Percentiles rank a stretch among this genome's conserved stretches.
phyloP scores from a whole-genome alignment of 352 stramenopile genomes.

The Phytopythium vexans region DNA sequence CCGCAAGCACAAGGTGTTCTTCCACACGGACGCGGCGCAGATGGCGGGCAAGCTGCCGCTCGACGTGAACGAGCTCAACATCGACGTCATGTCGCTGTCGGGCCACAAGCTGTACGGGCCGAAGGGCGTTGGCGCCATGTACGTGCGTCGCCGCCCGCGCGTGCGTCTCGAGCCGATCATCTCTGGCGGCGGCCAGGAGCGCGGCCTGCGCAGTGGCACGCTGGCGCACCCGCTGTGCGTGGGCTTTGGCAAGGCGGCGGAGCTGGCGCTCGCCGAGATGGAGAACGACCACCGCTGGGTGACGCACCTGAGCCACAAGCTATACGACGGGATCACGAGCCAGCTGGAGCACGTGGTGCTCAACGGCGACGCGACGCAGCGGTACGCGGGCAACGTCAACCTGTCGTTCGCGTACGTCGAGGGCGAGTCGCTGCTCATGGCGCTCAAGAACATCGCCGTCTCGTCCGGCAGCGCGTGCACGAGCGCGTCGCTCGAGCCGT shows the following conservation, averaged over 20 bases:
- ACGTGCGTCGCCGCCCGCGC: constrained; percentile 94
- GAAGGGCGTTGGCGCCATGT: constrained; percentile 98
- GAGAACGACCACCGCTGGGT: constrained; percentile 95
- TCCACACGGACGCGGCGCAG: constrained; percentile 99
- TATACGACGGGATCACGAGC: constrained; percentile 86
- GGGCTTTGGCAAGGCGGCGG: constrained; percentile 90
- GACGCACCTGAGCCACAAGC: constrained; percentile 92
- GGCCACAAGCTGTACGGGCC: constrained; percentile 99
- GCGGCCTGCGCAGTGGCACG: constrained; percentile 93
- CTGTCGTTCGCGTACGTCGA: constrained; percentile 99
- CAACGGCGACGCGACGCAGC: constrained; percentile 93
- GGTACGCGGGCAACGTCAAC: constrained; percentile 98
- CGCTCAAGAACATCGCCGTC: constrained; percentile 98
- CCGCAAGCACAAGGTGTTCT: constrained; percentile 93
- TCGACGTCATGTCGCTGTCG: constrained; percentile 98
- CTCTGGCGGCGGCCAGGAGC: constrained; percentile 97
- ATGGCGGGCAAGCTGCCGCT: constrained; percentile 97
- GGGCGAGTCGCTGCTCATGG: constrained; percentile 99
- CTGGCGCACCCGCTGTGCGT: constrained; percentile 74
- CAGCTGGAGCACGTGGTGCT: constrained; percentile 92
- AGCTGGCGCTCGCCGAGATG: constrained; percentile 94
- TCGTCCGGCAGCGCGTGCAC: constrained; percentile 97
- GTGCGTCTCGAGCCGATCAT: constrained; percentile 98
- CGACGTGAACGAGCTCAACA: constrained; percentile 98
- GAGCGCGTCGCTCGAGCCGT: constrained; percentile 96